phyloP scores from a whole-genome alignment of 495 filamentous ascomycete species.

The Neurospora sp. region DNA sequence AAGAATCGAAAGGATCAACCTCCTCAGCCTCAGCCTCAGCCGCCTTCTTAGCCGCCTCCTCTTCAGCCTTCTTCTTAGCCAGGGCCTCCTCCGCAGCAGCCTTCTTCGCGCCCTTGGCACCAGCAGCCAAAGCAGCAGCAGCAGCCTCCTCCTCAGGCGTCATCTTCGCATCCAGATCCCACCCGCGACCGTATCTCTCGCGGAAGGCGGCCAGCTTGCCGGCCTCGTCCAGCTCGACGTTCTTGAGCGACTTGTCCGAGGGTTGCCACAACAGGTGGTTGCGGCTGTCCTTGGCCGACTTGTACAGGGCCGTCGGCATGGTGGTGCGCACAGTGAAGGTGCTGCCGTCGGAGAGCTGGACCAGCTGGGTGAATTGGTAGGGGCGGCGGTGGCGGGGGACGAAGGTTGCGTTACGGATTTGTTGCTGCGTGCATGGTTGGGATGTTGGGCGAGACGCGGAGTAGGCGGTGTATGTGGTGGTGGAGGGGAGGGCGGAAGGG shows the following conservation, averaged over 20 bases:
- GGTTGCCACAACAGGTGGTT: conserved; percentile 93
- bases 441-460: conserved; percentile 4
- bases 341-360: conserved; percentile 86
- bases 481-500: conserved; percentile 8
- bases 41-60: not conserved
- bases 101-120: conserved; percentile 6
- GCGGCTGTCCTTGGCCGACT: conserved; percentile 68
- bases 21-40: conserved; percentile 15
- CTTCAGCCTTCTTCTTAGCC: conserved; percentile 7
- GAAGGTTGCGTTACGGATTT: conserved; percentile 74
- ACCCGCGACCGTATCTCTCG: conserved; percentile 69
- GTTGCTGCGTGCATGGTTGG: not conserved
- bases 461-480: conserved; percentile 2
- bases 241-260: conserved; percentile 59
- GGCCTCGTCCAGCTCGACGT: conserved; percentile 92
- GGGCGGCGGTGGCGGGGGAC: conserved; percentile 79
- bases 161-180: conserved; percentile 42
- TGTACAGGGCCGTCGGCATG: conserved; percentile 67
- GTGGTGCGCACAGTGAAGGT: conserved; percentile 85
- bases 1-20: conserved; percentile 36
- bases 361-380: conserved; percentile 92
- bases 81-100: conserved; percentile 2
- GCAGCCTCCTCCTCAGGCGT: conserved; percentile 6
- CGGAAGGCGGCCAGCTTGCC: conserved; percentile 81
- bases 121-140: conserved; percentile 12